A percentile compares a stretch with the other conserved stretches of the same genome.
These are phyloP conservation scores for Apiospora rasikravindrae DNA, from an alignment of 2,329 filamentous ascomycete species.

Conservation along the genomic window DNA sequence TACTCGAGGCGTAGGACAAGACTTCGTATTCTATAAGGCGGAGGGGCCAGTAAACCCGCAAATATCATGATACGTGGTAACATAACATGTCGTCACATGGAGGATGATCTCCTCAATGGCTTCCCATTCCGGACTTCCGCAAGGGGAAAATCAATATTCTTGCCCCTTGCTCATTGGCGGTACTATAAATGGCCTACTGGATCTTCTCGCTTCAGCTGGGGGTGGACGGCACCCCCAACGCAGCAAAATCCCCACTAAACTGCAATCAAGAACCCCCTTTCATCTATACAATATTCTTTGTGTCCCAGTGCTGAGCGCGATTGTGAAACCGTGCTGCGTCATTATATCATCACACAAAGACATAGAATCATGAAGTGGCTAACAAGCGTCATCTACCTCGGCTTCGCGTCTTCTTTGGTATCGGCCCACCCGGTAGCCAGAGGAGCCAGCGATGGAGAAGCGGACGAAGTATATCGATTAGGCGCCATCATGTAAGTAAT, in stretches of 20 bases:
- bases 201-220: not conserved
- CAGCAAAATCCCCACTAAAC: not conserved
- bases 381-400: not conserved
- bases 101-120: not conserved
- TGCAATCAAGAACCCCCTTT: slow-evolving; percentile 1
- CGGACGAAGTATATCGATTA: not conserved
- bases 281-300: not conserved
- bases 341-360: not conserved
- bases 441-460: not conserved
- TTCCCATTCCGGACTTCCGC: slow-evolving; percentile 1
- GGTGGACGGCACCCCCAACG: not conserved
- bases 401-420: not conserved
- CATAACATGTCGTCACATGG: slow-evolving; percentile 4
- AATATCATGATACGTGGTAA: slow-evolving; percentile 5
- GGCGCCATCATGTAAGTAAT: not conserved
- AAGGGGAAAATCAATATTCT: not conserved
- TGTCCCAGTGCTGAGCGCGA: not conserved
- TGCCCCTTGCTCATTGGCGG: not conserved
- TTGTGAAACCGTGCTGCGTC: not conserved
- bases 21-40: not conserved
- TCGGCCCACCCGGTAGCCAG: not conserved
- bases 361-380: not conserved
- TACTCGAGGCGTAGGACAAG: not conserved
- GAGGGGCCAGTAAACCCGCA: not conserved
- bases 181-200: slow-evolving; percentile 11